A percentile compares a stretch with the other conserved stretches of the same genome.
Evolutionary conservation across 208 protist genomes (phyloP).

Genomic region (Blechomonas ayalai): DNA sequence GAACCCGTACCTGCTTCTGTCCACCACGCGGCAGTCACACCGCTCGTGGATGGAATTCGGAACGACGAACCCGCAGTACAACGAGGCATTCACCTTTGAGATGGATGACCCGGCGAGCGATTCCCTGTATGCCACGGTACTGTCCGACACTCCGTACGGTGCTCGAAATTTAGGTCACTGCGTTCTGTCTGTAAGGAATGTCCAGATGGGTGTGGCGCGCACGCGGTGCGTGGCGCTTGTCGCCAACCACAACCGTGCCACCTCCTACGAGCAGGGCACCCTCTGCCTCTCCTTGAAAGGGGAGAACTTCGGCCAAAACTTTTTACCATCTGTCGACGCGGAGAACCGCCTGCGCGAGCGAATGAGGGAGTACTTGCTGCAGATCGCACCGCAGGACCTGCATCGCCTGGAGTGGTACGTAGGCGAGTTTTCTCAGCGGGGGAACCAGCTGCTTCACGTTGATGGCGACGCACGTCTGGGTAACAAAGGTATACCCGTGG

Average conservation of each 20-base stretch:
- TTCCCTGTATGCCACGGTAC: constrained; percentile 54
- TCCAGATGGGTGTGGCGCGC: constrained; percentile 42
- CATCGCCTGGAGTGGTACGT: constrained; percentile 80
- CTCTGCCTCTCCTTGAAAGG: constrained; percentile 57
- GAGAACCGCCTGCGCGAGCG: constrained; percentile 69
- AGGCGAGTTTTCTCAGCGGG: constrained; percentile 42
- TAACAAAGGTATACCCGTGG: background rate
- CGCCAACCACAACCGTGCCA: constrained; percentile 20
- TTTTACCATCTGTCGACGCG: constrained; percentile 51
- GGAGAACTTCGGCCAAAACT: constrained; percentile 68
- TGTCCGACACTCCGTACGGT: constrained; percentile 77
- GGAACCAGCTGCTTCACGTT: constrained; percentile 26
- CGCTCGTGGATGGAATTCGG: constrained; percentile 36
- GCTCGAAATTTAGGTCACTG: constrained; percentile 69
- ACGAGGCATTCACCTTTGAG: constrained; percentile 58
- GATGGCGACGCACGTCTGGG: too few species aligned
- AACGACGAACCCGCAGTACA: constrained; percentile 52
- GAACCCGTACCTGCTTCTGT: constrained; percentile 75
- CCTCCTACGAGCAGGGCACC: constrained; percentile 38
- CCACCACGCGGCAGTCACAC: constrained; percentile 55
- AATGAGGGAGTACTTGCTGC: constrained; percentile 39
- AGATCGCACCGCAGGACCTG: constrained; percentile 31
- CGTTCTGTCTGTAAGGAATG: constrained; percentile 65
- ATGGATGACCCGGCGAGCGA: constrained; percentile 46
- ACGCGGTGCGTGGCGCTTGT: constrained; percentile 68